Base-by-base conservation (phyloP, 805 yeast genomes). In the Nakazawaea ernobii region DNA sequence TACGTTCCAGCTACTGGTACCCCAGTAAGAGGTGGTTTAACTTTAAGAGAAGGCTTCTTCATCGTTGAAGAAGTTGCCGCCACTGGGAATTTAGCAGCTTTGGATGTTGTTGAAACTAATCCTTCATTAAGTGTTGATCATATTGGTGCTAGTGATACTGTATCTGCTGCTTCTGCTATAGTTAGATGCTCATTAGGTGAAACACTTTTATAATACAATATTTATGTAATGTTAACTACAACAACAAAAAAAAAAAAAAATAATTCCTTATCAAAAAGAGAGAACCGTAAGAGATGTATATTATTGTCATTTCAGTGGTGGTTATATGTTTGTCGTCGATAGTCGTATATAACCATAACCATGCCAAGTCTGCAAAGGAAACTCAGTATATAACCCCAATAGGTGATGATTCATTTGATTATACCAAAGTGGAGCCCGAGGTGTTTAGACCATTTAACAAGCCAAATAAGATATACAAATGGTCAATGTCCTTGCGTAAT, bases 1-100 rank as follows among this genome's bases (percentile, higher is more conserved):
- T 90, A 73, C 61, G 97, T 94, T 11, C 97, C 97, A 15, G 96
- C 97, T 35, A 92, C 99, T 1, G 99, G 99, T 46, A 94, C 99
- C 1, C 92, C 97, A 38, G 99, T 92, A 13, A 82, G 96, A 64
- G 98, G 98, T 54, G 99, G 99, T 3, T 73, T 92, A 54, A 84
- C 97, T 8, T 75, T 92, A 66, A 80, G 99, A 69, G 99, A 92
- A 68, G 97, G 97, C 43, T 75, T 94, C 63, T 92, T 85, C 62
- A 68, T 92, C 46, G 94, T 91, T 51, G 99, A 92, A 69, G 94
- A 92, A 54, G 73, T 91, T 32, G 97, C 97, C 8, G 88, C 81
- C 59, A 79, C 95, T 27, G 97, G 97, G n/a, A 79, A 82, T 55
- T 76, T 92, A 52, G 82, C 83, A 9, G 94, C 95, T 10, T 70